Base-by-base conservation (phyloP, 2,329 filamentous ascomycete genomes). In the Verticillium zaregamsianum region DNA sequence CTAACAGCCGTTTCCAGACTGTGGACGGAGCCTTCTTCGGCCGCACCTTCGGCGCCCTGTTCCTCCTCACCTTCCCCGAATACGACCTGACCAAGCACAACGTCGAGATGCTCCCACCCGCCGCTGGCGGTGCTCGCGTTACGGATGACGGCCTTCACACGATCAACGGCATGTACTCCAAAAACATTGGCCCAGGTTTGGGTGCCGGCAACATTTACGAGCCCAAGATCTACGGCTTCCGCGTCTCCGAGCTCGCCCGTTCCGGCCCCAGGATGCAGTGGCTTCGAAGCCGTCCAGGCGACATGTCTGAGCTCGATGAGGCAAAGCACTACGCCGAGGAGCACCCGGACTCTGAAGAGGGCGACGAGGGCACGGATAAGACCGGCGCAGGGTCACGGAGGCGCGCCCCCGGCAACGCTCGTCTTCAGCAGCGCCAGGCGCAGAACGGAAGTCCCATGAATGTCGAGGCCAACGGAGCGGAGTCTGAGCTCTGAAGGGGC, bases 11-110 rank as follows among this genome's bases (percentile, higher is more conserved):
- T 23, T 99, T 98, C 74, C 95, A 98, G 77, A 94, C 92, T 3
- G 95, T 99, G 37, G 95, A 99, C 69, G 95, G 95, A 59, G 95
- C 95, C 56, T 99, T 98, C 80, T 99, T 99, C 72, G 95, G 95
- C 57, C 94, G 95, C 60, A 99, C 95, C 0, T 99, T 99, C 74
- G 93, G 93, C 64, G 93, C 93, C 55, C 87, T 99, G 63, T 99
- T 99, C 80, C 92, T 99, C 74, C 94, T 99, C 82, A 99, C 94
- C 45, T 99, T 98, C 76, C 94, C 95, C 39, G 95, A 99, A 73
- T 90, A 97, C 72, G 93, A 97, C 68, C 87, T 98, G 63, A 89
- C 88, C 35, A 89, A 90, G 70, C 87, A 87, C 68, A 88, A 88
- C 61, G 79, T 82, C 60, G 84, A 89, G 58, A 78, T 83, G n/a